Evolutionary conservation across 1,139 yeast species (phyloP), one percentile per base, ranked within the genome.

Genomic region (Yamadazyma sp.): DNA sequence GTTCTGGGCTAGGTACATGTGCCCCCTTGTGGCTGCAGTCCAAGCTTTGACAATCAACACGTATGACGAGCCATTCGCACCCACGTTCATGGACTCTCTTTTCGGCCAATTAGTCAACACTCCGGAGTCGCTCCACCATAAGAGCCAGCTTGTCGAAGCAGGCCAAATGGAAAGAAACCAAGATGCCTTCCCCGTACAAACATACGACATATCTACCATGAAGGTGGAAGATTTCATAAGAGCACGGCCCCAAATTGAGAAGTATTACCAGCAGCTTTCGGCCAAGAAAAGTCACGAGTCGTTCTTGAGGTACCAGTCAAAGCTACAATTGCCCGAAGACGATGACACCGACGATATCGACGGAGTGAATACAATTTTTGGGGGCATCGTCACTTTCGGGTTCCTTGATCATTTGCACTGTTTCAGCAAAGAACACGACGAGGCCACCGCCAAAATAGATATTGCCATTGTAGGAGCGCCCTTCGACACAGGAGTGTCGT

Each of bases 341-440:
- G 75, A 69, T 40, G 70, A 68, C 33, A 62, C 69, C 2, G 49
- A 58, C 1, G 75, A 69, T 41, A 54, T 69, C 33, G 40, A 47
- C 10, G 41, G 49, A 16, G 54, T 46, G 17, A 46, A 48, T 4
- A 55, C 48, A 20, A 41, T 58, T 37, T 71, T 66, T 48, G 73
- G 76, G 0, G 79, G 79, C 1, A 69, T 73, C 27, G 60, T 72
- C 5, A 66, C 78, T 0, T 74, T 69, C 56, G 79, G 72, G 2
- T 73, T 68, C 38, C 55, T 71, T 17, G 68, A 69, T 1, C 59
- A 58, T 36, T 50, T 59, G 42, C 55, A 67, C 28, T 74, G 79
- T 45, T 73, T 73, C 45, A 35, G 40, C 11, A 40, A 40, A 23
- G 54, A 53, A 16, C 31, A 39, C 8, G 48, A 54, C 2, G 48